phyloP scores from a whole-genome alignment of 1,284 basidiomycete species.

The Trichosporon coremiiforme region DNA sequence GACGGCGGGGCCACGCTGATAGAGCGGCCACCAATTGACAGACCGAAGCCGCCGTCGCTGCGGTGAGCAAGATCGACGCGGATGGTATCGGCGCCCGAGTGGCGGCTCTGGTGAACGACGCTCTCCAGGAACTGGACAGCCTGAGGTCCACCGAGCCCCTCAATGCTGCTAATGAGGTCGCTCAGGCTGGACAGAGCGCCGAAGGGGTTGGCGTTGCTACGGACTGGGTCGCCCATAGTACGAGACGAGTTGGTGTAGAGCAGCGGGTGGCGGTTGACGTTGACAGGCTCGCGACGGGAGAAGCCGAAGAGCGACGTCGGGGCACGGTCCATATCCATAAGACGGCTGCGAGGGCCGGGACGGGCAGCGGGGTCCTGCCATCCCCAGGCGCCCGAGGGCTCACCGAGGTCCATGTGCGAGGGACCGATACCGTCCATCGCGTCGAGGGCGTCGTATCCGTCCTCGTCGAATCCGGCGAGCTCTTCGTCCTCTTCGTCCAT shows the following conservation, averaged over 20 bases:
- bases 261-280: slow-evolving; percentile 73
- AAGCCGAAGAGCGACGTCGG: slow-evolving; percentile 36
- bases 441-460: slow-evolving; percentile 29
- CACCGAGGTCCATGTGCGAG: slow-evolving; percentile 18
- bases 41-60: slow-evolving; percentile 38
- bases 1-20: slow-evolving; percentile 56
- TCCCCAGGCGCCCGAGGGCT: slow-evolving; percentile 40
- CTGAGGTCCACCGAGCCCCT: slow-evolving; percentile 77
- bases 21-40: slow-evolving; percentile 48
- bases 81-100: slow-evolving; percentile 37
- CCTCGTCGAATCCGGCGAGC: slow-evolving; percentile 43
- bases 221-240: slow-evolving; percentile 29
- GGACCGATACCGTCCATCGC: slow-evolving; percentile 19
- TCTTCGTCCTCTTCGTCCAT: slow-evolving; percentile 57
- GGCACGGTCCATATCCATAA: slow-evolving; percentile 32
- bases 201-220: slow-evolving; percentile 51
- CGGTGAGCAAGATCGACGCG: slow-evolving; percentile 45
- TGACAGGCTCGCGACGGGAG: slow-evolving; percentile 55
- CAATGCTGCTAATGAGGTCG: slow-evolving; percentile 75
- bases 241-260: slow-evolving; percentile 61
- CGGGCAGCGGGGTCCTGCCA: slow-evolving; percentile 33
- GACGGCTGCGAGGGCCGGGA: slow-evolving; percentile 5
- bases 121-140: slow-evolving; percentile 82
- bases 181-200: slow-evolving; percentile 58
- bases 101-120: slow-evolving; percentile 57